phyloP scores from a whole-genome alignment of 345 rosid genomes.

The Eutrema heterophyllum region DNA sequence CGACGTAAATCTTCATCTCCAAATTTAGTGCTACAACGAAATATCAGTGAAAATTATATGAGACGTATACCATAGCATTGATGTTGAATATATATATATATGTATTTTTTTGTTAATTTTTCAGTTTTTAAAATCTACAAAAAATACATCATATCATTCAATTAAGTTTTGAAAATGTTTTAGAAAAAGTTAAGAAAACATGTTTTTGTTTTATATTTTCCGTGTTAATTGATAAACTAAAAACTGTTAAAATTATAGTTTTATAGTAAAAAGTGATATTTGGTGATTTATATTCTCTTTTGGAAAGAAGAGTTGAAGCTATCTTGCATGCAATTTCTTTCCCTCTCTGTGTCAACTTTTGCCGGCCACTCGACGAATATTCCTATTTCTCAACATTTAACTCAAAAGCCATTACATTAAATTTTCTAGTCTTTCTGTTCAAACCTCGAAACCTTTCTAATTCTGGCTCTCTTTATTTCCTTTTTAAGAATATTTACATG shows the following conservation, averaged over 20 bases:
- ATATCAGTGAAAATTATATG: not conserved
- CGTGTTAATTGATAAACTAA: not conserved
- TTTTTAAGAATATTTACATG: not conserved
- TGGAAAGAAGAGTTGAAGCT: constrained; percentile 13
- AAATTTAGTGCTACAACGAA: not conserved
- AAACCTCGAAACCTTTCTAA: constrained; percentile 20
- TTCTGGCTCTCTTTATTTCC: not conserved
- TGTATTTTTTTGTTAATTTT: not conserved
- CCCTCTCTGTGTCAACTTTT: constrained; percentile 28
- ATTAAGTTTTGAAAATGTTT: not conserved
- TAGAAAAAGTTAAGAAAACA: not conserved
- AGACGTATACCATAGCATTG: not conserved
- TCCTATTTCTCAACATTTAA: constrained; percentile 4
- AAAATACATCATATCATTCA: not conserved
- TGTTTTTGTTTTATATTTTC: not conserved
- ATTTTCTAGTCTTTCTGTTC: not conserved
- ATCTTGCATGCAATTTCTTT: constrained; percentile 33
- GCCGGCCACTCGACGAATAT: constrained; percentile 36
- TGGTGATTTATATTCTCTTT: constrained; percentile 13
- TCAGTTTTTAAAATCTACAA: not conserved
- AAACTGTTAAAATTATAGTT: not conserved
- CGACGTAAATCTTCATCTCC: not conserved
- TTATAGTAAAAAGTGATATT: not conserved
- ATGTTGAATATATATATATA: not conserved
- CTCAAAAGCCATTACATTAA: constrained; percentile 1